These are phyloP conservation scores for Pelagomonas calceolata DNA, from an alignment of 108 stramenopile species.

Conservation along the genomic window DNA sequence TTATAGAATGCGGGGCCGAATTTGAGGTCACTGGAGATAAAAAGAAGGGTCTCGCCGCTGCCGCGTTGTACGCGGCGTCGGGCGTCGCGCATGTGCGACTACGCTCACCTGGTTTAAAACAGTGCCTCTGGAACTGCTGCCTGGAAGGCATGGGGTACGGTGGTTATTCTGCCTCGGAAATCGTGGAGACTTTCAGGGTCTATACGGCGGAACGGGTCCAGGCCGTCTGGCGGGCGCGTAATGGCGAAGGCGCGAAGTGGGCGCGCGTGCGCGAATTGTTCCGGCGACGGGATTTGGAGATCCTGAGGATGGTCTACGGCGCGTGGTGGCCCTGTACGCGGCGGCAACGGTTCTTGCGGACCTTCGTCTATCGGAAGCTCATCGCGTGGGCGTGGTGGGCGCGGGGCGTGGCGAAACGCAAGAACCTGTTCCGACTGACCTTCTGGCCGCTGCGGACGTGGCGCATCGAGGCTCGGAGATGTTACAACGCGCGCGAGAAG, in stretches of 20 bases:
- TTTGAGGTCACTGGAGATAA: no score
- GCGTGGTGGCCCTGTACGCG: neutral
- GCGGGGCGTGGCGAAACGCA: neutral
- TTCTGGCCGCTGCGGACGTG: neutral
- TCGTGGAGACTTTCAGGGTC: neutral
- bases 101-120: neutral
- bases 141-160: neutral
- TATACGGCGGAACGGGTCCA: neutral
- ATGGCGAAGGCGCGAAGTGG: neutral
- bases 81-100: neutral
- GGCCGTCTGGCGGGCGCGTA: neutral
- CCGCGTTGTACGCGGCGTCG: no score
- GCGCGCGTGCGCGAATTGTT: neutral
- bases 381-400: neutral
- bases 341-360: neutral
- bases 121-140: neutral
- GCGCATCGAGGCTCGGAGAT: neutral
- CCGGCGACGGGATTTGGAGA: neutral
- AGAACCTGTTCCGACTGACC: neutral
- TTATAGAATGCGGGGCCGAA: neutral
- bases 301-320: neutral
- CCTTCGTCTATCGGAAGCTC: neutral
- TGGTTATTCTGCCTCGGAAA: neutral
- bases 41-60: no score
- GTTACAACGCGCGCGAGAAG: neutral